Evolutionary conservation across 805 yeast genomes (phyloP).

Genomic region (Candida dendrica): DNA sequence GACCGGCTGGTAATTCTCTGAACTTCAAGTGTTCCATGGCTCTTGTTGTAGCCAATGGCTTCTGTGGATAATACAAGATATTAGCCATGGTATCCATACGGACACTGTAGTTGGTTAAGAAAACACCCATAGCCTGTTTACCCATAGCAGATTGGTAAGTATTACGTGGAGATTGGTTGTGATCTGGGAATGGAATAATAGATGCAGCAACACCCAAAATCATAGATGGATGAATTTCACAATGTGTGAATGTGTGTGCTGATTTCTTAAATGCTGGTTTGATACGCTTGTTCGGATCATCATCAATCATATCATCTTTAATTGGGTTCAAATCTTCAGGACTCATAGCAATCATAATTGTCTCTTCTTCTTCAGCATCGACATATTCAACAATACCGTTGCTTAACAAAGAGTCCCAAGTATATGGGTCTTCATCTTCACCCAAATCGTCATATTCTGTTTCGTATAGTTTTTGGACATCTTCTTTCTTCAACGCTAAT

Average conservation of each 20-base stretch:
- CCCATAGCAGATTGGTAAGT: constrained; percentile 99
- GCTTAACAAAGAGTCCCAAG: constrained; percentile 78
- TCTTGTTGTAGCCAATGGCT: constrained; percentile 95
- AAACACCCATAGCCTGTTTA: constrained; percentile 99
- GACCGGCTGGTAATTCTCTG: constrained; percentile 98
- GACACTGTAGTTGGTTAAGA: constrained; percentile 86
- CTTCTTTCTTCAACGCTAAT: constrained; percentile 77
- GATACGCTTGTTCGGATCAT: constrained; percentile 65
- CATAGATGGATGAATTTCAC: constrained; percentile 99
- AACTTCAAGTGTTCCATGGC: constrained; percentile 96
- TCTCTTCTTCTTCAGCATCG: constrained; percentile 98
- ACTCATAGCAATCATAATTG: constrained; percentile 97
- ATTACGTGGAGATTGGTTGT: constrained; percentile 98
- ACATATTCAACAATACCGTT: constrained; percentile 93
- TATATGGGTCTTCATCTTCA: constrained; percentile 50
- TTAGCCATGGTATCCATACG: constrained; percentile 99
- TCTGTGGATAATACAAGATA: constrained; percentile 93
- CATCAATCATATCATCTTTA: constrained; percentile 36
- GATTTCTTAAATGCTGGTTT: constrained; percentile 57
- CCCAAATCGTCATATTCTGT: constrained; percentile 48
- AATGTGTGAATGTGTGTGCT: constrained; percentile 87
- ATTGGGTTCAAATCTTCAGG: constrained; percentile 88
- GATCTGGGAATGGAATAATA: constrained; percentile 99
- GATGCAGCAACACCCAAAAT: constrained; percentile 98
- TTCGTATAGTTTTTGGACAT: constrained; percentile 63